A percentile compares a stretch with the other conserved stretches of the same genome.
Conservation (phyloP, 805 yeast genomes). For the Yamadazyma sp. region DNA sequence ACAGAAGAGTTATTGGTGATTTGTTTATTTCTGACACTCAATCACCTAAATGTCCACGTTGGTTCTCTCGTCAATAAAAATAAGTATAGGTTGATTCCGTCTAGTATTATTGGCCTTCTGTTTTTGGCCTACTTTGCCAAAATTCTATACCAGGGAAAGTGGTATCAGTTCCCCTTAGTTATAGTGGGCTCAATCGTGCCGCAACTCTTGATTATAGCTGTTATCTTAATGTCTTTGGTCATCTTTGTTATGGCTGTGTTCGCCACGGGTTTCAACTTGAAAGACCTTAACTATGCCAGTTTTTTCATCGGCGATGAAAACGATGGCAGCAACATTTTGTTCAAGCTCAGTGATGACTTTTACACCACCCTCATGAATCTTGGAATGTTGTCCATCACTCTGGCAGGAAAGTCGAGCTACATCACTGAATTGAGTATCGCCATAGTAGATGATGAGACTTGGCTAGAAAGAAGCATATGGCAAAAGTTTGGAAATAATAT, state of each 20-base stretch:
- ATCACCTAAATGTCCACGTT: conserved; percentile 62
- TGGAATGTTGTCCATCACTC: conserved; percentile 64
- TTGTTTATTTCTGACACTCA: conserved; percentile 54
- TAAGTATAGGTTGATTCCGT: conserved; percentile 60
- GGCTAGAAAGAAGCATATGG: conserved; percentile 47
- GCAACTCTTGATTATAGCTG: conserved; percentile 53
- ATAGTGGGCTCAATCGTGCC: conserved; percentile 65
- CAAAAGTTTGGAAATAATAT: conserved; percentile 13
- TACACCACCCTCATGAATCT: conserved; percentile 58
- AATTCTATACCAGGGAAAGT: conserved; percentile 39
- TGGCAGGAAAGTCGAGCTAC: conserved; percentile 66
- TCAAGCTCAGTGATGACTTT: conserved; percentile 34
- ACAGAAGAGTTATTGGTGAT: conserved; percentile 52
- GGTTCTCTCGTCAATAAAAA: conserved; percentile 56
- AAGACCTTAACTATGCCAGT: conserved; percentile 37
- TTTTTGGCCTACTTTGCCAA: conserved; percentile 46
- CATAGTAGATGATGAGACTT: conserved; percentile 50
- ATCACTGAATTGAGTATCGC: conserved; percentile 56
- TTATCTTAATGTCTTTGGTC: conserved; percentile 50
- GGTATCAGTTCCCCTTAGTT: conserved; percentile 52
- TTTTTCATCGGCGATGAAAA: conserved; percentile 29
- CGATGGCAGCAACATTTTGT: conserved; percentile 14
- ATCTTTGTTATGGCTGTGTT: conserved; percentile 61
- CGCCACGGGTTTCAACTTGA: conserved; percentile 46
- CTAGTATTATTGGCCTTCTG: conserved; percentile 55